A percentile compares a stretch with the other conserved stretches of the same genome.
These are phyloP conservation scores for Fusarium metavorans DNA, from an alignment of 2,329 filamentous ascomycete genomes.

Conservation along the genomic window DNA sequence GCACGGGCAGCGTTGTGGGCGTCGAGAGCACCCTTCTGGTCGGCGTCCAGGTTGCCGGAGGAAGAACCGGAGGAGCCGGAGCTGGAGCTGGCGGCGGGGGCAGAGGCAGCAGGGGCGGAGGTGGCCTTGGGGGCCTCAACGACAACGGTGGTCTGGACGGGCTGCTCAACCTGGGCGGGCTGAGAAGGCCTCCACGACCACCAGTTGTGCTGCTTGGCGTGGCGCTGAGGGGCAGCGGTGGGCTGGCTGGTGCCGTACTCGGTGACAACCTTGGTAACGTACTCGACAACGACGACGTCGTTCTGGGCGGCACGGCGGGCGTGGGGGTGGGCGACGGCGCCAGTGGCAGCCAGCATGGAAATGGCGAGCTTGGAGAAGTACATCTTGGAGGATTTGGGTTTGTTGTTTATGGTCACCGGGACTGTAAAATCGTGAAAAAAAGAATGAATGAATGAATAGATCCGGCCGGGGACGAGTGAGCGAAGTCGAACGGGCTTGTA, in stretches of 20 bases:
- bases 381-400: constrained; percentile 33
- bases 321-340: constrained; percentile 34
- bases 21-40: constrained; percentile 40
- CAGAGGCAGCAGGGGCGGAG: constrained; percentile 14
- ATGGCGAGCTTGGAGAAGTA: constrained; percentile 32
- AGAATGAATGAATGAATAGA: constrained; percentile 27
- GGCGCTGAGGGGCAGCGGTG: constrained; percentile 1
- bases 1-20: constrained; percentile 42
- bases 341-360: constrained; percentile 28
- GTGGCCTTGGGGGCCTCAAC: constrained; percentile 10
- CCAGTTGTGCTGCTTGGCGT: neutral
- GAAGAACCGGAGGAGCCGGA: constrained; percentile 5
- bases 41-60: constrained; percentile 24
- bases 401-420: constrained; percentile 32
- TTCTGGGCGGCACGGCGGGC: constrained; percentile 1
- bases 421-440: constrained; percentile 23
- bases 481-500: constrained; percentile 11
- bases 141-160: neutral
- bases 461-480: constrained; percentile 37
- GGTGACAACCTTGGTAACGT: constrained; percentile 30
- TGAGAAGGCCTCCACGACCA: neutral
- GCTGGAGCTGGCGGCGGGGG: constrained; percentile 16
- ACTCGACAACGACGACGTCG: constrained; percentile 27
- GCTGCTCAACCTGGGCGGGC: neutral
- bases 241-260: constrained; percentile 5